Conservation (phyloP, 176 grass and related monocot genomes). For the Avena atlantica region DNA sequence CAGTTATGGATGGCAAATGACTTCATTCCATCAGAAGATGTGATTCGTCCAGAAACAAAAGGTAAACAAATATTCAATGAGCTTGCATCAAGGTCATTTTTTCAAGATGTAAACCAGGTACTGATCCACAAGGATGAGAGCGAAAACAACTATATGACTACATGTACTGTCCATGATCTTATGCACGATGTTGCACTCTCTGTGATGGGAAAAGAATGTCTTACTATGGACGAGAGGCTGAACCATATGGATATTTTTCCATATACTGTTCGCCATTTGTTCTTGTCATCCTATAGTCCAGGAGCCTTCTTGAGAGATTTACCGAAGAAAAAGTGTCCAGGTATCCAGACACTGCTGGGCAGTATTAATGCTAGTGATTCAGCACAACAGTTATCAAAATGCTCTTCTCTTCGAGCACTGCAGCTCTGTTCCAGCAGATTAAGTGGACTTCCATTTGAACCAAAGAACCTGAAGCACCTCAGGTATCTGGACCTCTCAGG, state of each 20-base stretch:
- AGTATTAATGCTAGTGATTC: not conserved
- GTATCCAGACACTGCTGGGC: not conserved
- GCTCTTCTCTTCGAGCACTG: no score
- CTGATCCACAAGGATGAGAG: not conserved
- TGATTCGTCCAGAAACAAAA: not conserved
- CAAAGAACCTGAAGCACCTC: not conserved
- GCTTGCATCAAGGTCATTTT: slow-evolving; percentile 26
- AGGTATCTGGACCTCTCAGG: slow-evolving; percentile 17
- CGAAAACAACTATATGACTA: not conserved
- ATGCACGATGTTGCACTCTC: slow-evolving; percentile 42
- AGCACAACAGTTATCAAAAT: not conserved
- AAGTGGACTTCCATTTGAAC: no score
- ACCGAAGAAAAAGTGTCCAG: not conserved
- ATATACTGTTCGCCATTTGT: slow-evolving; percentile 22
- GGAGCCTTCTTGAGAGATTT: not conserved
- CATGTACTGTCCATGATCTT: slow-evolving; percentile 36
- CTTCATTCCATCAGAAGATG: not conserved
- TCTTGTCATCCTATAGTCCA: not conserved
- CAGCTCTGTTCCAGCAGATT: no score
- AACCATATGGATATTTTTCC: not conserved
- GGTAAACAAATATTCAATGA: slow-evolving; percentile 26
- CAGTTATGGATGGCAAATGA: slow-evolving; percentile 42
- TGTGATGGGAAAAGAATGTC: slow-evolving; percentile 1
- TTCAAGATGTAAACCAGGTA: not conserved
- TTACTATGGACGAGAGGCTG: not conserved